Evolutionary conservation across 2,329 filamentous ascomycete genomes (phyloP).

Genomic region (Hypoxylon sp.): DNA sequence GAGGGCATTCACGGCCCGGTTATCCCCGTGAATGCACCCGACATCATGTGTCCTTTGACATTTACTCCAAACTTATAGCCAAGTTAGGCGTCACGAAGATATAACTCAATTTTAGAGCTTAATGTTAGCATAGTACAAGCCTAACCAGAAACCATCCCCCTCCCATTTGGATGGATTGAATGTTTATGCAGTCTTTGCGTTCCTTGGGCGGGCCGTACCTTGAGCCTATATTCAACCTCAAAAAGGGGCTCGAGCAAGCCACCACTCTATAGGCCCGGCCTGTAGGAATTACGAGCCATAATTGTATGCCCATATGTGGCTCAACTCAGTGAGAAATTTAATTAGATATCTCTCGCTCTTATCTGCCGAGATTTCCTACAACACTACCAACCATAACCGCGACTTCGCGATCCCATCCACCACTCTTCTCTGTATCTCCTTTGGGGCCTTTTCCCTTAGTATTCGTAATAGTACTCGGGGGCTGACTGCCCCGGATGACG

Average conservation of each 20-base stretch:
- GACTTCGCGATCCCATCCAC: slow-evolving; percentile 88
- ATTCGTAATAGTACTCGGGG: slow-evolving; percentile 69
- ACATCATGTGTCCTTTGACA: slow-evolving; percentile 8
- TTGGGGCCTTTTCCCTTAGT: slow-evolving; percentile 61
- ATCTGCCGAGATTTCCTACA: slow-evolving; percentile 69
- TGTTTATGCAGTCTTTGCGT: not conserved
- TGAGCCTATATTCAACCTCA: not conserved
- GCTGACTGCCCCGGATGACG: slow-evolving; percentile 81
- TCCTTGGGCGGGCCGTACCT: not conserved
- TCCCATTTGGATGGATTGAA: not conserved
- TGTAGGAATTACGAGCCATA: not conserved
- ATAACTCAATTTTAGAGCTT: slow-evolving; percentile 7
- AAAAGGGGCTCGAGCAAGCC: not conserved
- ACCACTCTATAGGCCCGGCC: not conserved
- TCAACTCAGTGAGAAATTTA: not conserved
- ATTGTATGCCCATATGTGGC: not conserved
- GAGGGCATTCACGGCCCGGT: slow-evolving; percentile 32
- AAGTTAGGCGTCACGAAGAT: slow-evolving; percentile 4
- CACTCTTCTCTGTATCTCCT: slow-evolving; percentile 62
- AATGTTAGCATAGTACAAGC: not conserved
- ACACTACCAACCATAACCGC: slow-evolving; percentile 95
- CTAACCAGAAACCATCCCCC: not conserved
- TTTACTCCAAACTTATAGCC: not conserved
- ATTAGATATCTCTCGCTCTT: slow-evolving; percentile 22
- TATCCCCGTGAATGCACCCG: slow-evolving; percentile 20